phyloP scores from a whole-genome alignment of 768 basidiomycete genomes.

The Tricholoma hemisulphureum region DNA sequence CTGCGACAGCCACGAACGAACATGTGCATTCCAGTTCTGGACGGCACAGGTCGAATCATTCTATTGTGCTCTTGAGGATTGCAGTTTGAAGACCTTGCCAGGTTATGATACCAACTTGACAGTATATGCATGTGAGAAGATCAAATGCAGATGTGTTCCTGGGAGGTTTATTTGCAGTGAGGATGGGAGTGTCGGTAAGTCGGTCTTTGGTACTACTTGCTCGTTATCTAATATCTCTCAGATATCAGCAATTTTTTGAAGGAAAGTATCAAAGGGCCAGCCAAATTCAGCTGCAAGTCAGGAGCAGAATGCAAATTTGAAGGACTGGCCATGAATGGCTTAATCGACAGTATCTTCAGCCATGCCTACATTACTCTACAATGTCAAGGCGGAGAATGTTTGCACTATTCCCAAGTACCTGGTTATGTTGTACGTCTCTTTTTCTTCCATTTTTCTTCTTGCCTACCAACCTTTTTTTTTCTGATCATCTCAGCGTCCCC shows the following conservation, averaged over 20 bases:
- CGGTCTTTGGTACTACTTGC: not conserved
- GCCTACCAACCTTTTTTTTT: not conserved
- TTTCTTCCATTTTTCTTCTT: not conserved
- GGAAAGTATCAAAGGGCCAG: constrained; percentile 90
- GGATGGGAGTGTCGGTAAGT: constrained; percentile 85
- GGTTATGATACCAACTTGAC: constrained; percentile 73
- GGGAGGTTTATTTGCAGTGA: constrained; percentile 95
- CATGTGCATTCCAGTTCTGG: constrained; percentile 98
- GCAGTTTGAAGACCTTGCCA: constrained; percentile 45
- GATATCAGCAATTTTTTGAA: constrained; percentile 93
- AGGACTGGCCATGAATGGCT: constrained; percentile 94
- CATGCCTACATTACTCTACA: constrained; percentile 85
- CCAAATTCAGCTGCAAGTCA: constrained; percentile 72
- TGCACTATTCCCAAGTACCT: constrained; percentile 92
- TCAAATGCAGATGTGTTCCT: constrained; percentile 92
- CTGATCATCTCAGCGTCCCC: constrained; percentile 53
- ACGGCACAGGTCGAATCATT: constrained; percentile 92
- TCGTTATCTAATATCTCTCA: too few relatives aligned
- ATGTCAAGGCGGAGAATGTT: constrained; percentile 89
- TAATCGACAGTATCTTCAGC: constrained; percentile 92
- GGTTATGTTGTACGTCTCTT: constrained; percentile 76
- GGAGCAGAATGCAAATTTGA: constrained; percentile 84
- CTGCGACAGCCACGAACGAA: constrained; percentile 61
- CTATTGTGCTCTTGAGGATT: constrained; percentile 83
- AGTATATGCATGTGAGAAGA: constrained; percentile 74